Evolutionary conservation across 306 rosid genomes (phyloP).

Genomic region (Cyamopsis tetragonoloba): DNA sequence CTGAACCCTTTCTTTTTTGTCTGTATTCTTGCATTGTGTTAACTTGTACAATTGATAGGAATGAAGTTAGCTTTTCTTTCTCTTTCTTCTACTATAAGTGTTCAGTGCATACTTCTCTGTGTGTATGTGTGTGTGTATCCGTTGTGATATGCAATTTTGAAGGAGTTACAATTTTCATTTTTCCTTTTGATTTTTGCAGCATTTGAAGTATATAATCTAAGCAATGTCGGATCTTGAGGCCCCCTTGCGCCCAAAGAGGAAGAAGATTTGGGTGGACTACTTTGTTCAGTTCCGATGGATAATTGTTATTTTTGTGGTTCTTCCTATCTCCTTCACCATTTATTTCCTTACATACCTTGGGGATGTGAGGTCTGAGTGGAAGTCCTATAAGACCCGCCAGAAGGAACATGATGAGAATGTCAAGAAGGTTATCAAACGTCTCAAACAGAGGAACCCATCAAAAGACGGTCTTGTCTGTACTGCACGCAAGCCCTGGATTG

Average conservation of each 20-base stretch:
- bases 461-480: slow-evolving; percentile 98
- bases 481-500: slow-evolving; percentile 95
- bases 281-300: slow-evolving; percentile 88
- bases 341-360: slow-evolving; percentile 89
- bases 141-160: neutral
- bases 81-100: neutral
- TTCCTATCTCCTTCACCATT: slow-evolving; percentile 78
- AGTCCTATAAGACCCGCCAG: slow-evolving; percentile 81
- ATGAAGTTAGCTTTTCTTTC: neutral
- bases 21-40: neutral
- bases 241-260: slow-evolving; percentile 90
- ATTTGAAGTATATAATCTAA: neutral
- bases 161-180: neutral
- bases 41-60: neutral
- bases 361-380: slow-evolving; percentile 81
- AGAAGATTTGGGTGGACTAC: slow-evolving; percentile 78
- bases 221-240: slow-evolving; percentile 84
- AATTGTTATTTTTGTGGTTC: slow-evolving; percentile 83
- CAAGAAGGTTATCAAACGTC: slow-evolving; percentile 75
- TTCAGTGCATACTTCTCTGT: too few species aligned
- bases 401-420: slow-evolving; percentile 91
- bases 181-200: neutral
- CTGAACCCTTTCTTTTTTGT: neutral
- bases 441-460: slow-evolving; percentile 74
- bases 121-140: neutral